phyloP scores from a whole-genome alignment of 2,329 filamentous ascomycete species.

The Rachicladosporium sp. region DNA sequence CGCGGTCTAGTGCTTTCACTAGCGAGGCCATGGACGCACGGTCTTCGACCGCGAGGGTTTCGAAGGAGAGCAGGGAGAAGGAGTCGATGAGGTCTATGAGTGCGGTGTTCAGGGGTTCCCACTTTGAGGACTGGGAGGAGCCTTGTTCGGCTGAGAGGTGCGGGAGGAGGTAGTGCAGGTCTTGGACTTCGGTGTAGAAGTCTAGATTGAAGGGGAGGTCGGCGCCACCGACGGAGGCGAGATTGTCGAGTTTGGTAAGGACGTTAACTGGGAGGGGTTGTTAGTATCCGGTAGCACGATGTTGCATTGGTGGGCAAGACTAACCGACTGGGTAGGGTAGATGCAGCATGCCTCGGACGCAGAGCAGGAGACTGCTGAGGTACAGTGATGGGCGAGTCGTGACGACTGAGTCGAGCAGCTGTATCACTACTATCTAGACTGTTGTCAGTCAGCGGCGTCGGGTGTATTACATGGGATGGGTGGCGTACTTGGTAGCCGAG shows the following conservation, averaged over 20 bases:
- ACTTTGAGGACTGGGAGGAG: constrained; percentile 42
- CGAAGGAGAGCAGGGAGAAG: constrained; percentile 81
- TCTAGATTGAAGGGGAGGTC: constrained; percentile 89
- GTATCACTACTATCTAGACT: constrained; percentile 72
- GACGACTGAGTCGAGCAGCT: constrained; percentile 89
- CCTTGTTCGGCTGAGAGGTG: constrained; percentile 63
- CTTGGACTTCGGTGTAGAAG: constrained; percentile 95
- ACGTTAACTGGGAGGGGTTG: constrained; percentile 55
- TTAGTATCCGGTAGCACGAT: too few relatives aligned
- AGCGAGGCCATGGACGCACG: constrained; percentile 94
- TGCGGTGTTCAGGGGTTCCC: constrained; percentile 71
- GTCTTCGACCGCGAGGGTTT: constrained; percentile 90
- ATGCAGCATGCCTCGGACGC: constrained; percentile 91
- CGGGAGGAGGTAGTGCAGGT: constrained; percentile 72
- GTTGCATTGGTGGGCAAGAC: too few relatives aligned
- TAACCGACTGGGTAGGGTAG: constrained; percentile 74
- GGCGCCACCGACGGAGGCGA: constrained; percentile 58
- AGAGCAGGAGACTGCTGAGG: constrained; percentile 84
- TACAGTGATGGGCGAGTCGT: constrained; percentile 89
- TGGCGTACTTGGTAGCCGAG: constrained; percentile 72
- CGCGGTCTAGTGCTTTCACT: constrained; percentile 77
- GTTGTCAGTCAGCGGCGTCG: not conserved
- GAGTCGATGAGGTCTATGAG: constrained; percentile 78
- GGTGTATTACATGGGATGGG: constrained; percentile 2
- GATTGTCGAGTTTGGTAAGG: constrained; percentile 93